Conservation (phyloP, 2,329 filamentous ascomycete genomes). For the Chalaropsis thielavioides region DNA sequence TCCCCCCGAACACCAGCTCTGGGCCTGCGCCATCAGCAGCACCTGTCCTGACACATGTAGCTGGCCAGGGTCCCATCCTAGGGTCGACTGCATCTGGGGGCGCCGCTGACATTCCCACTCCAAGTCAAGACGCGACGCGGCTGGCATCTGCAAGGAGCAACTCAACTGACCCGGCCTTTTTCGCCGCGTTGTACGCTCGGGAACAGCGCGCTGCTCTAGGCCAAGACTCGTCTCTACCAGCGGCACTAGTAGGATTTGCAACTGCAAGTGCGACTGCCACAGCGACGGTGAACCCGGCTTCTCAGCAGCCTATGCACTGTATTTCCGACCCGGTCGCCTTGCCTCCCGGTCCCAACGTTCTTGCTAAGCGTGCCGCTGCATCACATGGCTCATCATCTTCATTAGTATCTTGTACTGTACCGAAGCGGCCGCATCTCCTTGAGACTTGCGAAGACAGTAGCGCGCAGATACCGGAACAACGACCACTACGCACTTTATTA, state of each 20-base stretch:
- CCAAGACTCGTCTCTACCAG: neutral
- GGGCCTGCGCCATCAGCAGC: neutral
- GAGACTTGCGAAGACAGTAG: neutral
- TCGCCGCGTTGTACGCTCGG: constrained; percentile 34
- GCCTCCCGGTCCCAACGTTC: neutral
- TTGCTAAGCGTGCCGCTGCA: neutral
- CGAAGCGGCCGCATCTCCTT: neutral
- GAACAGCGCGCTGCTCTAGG: constrained; percentile 26
- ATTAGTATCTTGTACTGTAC: neutral
- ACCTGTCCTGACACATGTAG: neutral
- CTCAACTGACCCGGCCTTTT: constrained; percentile 36
- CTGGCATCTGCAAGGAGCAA: constrained; percentile 14
- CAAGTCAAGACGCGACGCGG: neutral
- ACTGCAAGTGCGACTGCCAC: neutral
- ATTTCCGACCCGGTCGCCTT: neutral
- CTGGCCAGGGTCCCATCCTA: neutral
- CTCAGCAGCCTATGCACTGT: neutral
- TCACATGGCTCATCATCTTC: neutral
- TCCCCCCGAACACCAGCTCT: constrained; percentile 7
- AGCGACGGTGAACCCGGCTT: neutral
- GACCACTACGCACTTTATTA: neutral
- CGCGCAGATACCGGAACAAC: neutral
- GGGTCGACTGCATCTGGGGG: neutral
- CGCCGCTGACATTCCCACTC: neutral
- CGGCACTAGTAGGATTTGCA: neutral